A percentile compares a stretch with the other conserved stretches of the same genome.
These are phyloP conservation scores for Ceratonia siliqua DNA, from an alignment of 306 rosid species.

Conservation along the genomic window DNA sequence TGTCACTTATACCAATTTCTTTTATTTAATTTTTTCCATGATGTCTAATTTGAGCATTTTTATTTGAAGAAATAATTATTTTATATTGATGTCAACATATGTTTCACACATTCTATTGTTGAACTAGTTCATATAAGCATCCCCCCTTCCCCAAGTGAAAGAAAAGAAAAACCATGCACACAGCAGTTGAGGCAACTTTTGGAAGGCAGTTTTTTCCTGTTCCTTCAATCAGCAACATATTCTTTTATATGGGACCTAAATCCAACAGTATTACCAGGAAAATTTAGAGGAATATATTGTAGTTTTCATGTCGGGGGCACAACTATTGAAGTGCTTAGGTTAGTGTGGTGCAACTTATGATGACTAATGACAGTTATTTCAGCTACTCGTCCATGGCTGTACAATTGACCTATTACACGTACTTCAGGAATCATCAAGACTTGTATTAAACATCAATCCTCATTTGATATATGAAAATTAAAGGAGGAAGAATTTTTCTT, in stretches of 20 bases:
- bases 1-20: constrained; percentile 40
- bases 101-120: not conserved
- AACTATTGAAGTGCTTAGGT: not conserved
- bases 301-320: not conserved
- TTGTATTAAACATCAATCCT: not conserved
- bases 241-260: not conserved
- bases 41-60: constrained; percentile 21
- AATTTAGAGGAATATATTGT: not conserved
- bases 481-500: not conserved
- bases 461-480: not conserved
- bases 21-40: constrained; percentile 6
- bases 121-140: not conserved
- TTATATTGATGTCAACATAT: constrained; percentile 15
- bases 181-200: not conserved
- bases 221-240: not conserved
- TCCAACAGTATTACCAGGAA: not conserved
- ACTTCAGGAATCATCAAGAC: not conserved
- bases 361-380: not conserved
- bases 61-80: constrained; percentile 1
- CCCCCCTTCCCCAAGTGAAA: not conserved
- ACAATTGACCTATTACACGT: not conserved
- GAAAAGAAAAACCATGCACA: not conserved
- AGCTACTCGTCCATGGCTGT: not conserved
- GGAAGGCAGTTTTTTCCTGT: not conserved
- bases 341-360: not conserved